Conservation (phyloP, 352 stramenopile species). For the Globisporangium orthogonon region DNA sequence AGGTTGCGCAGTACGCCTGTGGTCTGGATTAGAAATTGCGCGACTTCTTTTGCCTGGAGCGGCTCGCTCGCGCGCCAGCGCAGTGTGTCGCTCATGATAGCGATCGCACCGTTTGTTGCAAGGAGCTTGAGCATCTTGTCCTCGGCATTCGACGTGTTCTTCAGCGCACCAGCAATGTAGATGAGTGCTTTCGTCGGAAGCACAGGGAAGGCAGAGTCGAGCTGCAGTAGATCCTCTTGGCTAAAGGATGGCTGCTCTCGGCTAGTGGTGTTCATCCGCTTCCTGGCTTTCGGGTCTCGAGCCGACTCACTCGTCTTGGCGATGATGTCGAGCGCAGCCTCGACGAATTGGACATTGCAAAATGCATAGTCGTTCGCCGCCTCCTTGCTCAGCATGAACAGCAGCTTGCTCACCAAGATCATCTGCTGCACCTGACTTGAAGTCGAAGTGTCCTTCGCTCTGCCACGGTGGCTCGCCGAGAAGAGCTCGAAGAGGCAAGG, state of each 20-base stretch:
- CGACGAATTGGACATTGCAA: slow-evolving; percentile 57
- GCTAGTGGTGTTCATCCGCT: not conserved
- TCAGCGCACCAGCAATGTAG: slow-evolving; percentile 61
- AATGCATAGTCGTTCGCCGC: slow-evolving; percentile 54
- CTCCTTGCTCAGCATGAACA: slow-evolving; percentile 77
- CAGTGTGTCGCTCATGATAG: slow-evolving; percentile 42
- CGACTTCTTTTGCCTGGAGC: slow-evolving; percentile 40
- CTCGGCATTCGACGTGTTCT: slow-evolving; percentile 61
- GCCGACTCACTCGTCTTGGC: slow-evolving; percentile 9
- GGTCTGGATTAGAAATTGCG: slow-evolving; percentile 65
- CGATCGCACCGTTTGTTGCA: slow-evolving; percentile 54
- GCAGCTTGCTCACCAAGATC: slow-evolving; percentile 37
- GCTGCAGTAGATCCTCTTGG: not conserved
- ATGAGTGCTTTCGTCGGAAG: slow-evolving; percentile 46
- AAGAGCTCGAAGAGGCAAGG: slow-evolving; percentile 40
- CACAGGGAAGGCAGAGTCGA: slow-evolving; percentile 1
- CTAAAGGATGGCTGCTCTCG: too few species aligned
- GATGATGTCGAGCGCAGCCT: slow-evolving; percentile 43
- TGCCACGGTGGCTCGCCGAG: slow-evolving; percentile 1
- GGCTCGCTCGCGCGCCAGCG: slow-evolving; percentile 25
- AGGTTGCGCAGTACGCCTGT: slow-evolving; percentile 66
- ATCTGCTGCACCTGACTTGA: slow-evolving; percentile 12
- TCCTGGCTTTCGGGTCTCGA: slow-evolving; percentile 1
- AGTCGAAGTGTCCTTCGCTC: not conserved
- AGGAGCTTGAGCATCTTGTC: slow-evolving; percentile 58